Evolutionary conservation across 1,284 basidiomycete genomes (phyloP), one percentile per base, ranked within the genome.

Genomic region (Ganoderma lucidum): DNA sequence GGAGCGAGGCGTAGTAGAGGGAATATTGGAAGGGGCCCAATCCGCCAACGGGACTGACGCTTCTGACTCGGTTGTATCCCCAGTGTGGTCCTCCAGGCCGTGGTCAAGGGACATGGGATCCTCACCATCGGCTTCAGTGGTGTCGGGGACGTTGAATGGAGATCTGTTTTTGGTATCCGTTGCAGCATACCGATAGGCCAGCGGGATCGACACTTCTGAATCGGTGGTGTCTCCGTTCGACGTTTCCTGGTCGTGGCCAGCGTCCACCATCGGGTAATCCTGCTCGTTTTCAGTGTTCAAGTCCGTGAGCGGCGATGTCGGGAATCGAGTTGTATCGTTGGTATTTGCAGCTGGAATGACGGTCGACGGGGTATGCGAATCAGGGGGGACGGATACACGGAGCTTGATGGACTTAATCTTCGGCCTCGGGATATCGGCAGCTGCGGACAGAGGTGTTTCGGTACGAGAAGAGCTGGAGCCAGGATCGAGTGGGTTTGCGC

Each of bases 321-420:
- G 3, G 8, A n/a, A 9, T 37, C 10, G 32, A n/a, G 15, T 1
- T 28, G 35, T 32, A 55, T 17, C 28, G 8, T n/a, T 10, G 8
- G n/a, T 48, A 23, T 48, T 8, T 2, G 45, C 10, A 23, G 45
- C 32, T 30, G 19, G 4, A 19, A n/a, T n/a, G 10, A 37, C 32
- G 12, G 10, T 10, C 14, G 48, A 5, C 39, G 51, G 15, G 12
- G 17, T 15, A 28, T 41, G 39, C 23, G 56, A 35, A n/a, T 58
- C 17, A 17, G 56, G 56, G 6, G 35, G 56, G 10, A 10, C 19
- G 35, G 56, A 58, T 35, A 58, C 19, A 37, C 32, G 56, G 32
- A 37, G 56, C 56, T 58, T 58, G 15, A 58, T 32, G 30, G 56
- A 37, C 56, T 58, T 35, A 35, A 58, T 58, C 32, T 58, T 37